phyloP scores from a whole-genome alignment of 805 yeast genomes.

The Kurtzmaniella fragi region DNA sequence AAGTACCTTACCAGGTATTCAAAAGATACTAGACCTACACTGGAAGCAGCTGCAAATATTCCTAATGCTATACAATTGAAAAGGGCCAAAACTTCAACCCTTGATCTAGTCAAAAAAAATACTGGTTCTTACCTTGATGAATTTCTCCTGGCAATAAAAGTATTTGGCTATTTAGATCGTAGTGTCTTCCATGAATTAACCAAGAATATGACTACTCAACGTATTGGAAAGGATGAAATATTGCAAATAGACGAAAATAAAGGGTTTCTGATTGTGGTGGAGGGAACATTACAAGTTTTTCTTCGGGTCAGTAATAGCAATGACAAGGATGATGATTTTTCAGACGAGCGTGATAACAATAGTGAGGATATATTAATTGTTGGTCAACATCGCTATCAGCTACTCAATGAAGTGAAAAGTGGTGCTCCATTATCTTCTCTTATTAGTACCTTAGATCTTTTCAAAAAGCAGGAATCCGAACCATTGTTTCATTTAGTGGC shows the following conservation, averaged over 20 bases:
- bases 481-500: conserved; percentile 3
- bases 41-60: no score
- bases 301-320: conserved; percentile 37
- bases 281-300: conserved; percentile 80
- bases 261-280: conserved; percentile 91
- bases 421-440: conserved; percentile 84
- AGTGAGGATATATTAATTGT: conserved; percentile 40
- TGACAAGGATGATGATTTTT: conserved; percentile 9
- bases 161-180: conserved; percentile 88
- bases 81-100: conserved; percentile 1
- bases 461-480: conserved; percentile 25
- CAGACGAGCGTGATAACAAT: conserved; percentile 26
- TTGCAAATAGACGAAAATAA: conserved; percentile 65
- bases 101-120: conserved; percentile 18
- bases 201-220: conserved; percentile 84
- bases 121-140: conserved; percentile 77
- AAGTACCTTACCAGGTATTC: conserved; percentile 62
- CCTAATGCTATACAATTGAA: no score
- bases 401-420: conserved; percentile 72
- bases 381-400: conserved; percentile 61
- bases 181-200: conserved; percentile 92
- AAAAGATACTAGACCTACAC: conserved; percentile 15
- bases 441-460: conserved; percentile 71
- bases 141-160: conserved; percentile 83
- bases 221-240: conserved; percentile 71